These are phyloP conservation scores for Ceratonia siliqua DNA, from an alignment of 306 rosid genomes.

Conservation along the genomic window DNA sequence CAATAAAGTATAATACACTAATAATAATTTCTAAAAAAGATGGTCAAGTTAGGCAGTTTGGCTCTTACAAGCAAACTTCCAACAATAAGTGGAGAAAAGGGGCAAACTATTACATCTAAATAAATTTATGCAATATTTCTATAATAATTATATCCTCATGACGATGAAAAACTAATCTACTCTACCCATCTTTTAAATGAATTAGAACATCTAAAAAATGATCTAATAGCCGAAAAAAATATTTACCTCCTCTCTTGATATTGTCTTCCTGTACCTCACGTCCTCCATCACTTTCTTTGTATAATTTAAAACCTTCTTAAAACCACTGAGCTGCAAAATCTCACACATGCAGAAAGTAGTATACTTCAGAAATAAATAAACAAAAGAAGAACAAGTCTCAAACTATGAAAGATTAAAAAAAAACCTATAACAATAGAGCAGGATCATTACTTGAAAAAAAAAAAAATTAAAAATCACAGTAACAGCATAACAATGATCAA, in stretches of 20 bases:
- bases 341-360: conserved; percentile 39
- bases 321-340: conserved; percentile 96
- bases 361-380: conserved; percentile 31
- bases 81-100: neutral
- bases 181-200: neutral
- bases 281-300: conserved; percentile 87
- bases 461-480: neutral
- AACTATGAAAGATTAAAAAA: conserved; percentile 17
- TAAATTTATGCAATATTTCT: neutral
- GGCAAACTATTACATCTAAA: conserved; percentile 19
- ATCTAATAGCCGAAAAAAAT: neutral
- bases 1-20: neutral
- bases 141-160: neutral
- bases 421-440: conserved; percentile 12
- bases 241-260: conserved; percentile 96
- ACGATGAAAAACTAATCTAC: too few relatives aligned
- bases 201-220: neutral
- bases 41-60: neutral
- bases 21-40: neutral
- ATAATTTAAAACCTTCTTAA: conserved; percentile 93
- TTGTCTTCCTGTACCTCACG: conserved; percentile 69
- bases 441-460: neutral
- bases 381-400: conserved; percentile 21
- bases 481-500: conserved; percentile 27
- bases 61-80: neutral